Evolutionary conservation across 345 rosid species (phyloP), one percentile per base, ranked within the genome.

Genomic region (Pugionium dolabratum): DNA sequence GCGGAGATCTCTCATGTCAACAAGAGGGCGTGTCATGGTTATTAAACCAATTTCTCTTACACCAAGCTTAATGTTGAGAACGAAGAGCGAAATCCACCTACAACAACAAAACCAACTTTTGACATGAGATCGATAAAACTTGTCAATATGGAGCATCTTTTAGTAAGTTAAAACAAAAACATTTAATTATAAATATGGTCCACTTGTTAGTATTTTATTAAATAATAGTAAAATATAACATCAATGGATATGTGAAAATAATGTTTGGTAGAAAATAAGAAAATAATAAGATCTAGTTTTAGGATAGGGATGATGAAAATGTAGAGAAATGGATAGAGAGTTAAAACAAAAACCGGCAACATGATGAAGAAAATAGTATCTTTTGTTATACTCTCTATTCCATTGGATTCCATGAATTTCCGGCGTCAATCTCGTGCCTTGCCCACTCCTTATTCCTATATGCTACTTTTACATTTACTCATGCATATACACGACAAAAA

Each of bases 271-370:
- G 59, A 18, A 33, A 57, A 71, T 2, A 71, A 71, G 53, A 11
- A 64, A 48, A 42, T 59, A 43, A 72, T 72, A 59, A 45, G 61
- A 51, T 58, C 76, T 72, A 72, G 66, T 41, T 51, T 59, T 72
- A 72, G 76, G 76, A 61, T 67, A 74, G 69, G 36, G 73, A 67
- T 74, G 73, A 74, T 74, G 57, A 40, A 40, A 47, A 47, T 67
- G 68, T 37, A 67, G 43, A 60, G 53, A 67, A 66, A 54, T 59
- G 64, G 68, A 73, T 54, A 60, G 62, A 58, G 36, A 43, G 8
- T 10, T 9, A 26, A 4, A 42, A 18, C 29, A 11, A 59, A 54
- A 11, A n/a, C 77, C 73, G 77, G 77, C 77, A 74, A 61, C 28
- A 74, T 74, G 64, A 74, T 74, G 73, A 67, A 67, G 28, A 74